Percentiles rank a stretch among this genome's conserved stretches.
These are phyloP conservation scores for Neurospora sublineolata DNA, from an alignment of 495 filamentous ascomycete species.

Conservation along the genomic window DNA sequence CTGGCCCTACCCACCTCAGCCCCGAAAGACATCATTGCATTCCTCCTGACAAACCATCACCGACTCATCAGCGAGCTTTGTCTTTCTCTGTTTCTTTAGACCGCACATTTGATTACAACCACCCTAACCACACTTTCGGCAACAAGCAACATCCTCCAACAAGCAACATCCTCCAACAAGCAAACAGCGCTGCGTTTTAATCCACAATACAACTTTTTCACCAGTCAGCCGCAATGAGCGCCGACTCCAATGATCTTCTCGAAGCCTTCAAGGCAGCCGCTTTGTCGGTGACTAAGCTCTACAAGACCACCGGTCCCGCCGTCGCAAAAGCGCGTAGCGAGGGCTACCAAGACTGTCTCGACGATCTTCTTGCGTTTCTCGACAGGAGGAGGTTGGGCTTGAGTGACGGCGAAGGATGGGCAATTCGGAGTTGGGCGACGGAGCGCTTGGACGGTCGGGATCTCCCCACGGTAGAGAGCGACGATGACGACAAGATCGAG, in stretches of 20 bases:
- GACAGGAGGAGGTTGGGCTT: constrained; percentile 69
- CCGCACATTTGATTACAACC: not conserved
- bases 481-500: constrained; percentile 58
- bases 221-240: constrained; percentile 12
- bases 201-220: not conserved
- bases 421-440: constrained; percentile 72
- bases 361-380: constrained; percentile 75
- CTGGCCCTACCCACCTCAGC: not conserved
- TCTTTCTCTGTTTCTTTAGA: not conserved
- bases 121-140: not conserved
- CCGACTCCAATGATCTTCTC: constrained; percentile 65
- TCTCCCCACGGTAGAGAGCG: constrained; percentile 48
- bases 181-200: not conserved
- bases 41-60: not conserved
- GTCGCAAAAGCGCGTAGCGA: constrained; percentile 60
- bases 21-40: not conserved
- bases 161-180: not conserved
- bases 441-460: constrained; percentile 59
- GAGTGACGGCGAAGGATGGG: constrained; percentile 69
- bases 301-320: constrained; percentile 74
- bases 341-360: constrained; percentile 89
- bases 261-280: constrained; percentile 87
- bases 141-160: not conserved
- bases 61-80: not conserved
- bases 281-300: constrained; percentile 88